Percentiles rank a stretch among this genome's conserved stretches.
These are phyloP conservation scores for Yarrowia divulgata DNA, from an alignment of 805 yeast species.

Conservation along the genomic window DNA sequence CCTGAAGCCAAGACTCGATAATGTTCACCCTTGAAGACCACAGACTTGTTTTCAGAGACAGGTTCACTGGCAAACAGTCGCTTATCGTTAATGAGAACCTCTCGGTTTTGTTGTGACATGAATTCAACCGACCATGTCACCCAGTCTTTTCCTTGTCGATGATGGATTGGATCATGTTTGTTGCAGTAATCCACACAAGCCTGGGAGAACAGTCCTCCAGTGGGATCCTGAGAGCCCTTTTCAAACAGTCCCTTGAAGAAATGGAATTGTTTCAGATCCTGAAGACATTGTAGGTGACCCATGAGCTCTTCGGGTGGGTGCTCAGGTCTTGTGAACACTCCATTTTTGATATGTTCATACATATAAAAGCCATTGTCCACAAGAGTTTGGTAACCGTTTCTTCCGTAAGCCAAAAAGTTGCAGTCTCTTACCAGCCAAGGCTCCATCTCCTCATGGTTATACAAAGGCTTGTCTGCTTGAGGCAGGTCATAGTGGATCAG, in stretches of 20 bases:
- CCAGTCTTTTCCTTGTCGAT: neutral
- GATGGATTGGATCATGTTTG: neutral
- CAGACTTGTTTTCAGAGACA: neutral
- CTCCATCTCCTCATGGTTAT: neutral
- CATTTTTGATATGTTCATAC: neutral
- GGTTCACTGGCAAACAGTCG: neutral
- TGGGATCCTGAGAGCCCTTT: neutral
- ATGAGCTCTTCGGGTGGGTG: neutral
- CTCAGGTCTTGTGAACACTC: neutral
- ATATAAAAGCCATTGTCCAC: neutral
- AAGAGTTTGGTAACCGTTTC: neutral
- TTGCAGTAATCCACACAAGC: neutral
- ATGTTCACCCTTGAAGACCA: neutral
- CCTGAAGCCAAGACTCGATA: neutral
- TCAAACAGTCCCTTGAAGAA: neutral
- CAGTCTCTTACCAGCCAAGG: neutral
- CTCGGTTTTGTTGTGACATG: neutral
- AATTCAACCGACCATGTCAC: neutral
- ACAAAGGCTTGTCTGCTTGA: neutral
- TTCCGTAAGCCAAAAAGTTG: neutral
- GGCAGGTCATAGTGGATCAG: neutral
- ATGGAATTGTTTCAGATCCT: neutral
- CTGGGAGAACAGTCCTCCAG: slow-evolving; percentile 1
- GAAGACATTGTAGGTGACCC: neutral
- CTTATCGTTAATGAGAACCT: neutral